These are phyloP conservation scores for Acanthamoeba rhysodes DNA, from an alignment of 208 protist genomes.

Conservation along the genomic window DNA sequence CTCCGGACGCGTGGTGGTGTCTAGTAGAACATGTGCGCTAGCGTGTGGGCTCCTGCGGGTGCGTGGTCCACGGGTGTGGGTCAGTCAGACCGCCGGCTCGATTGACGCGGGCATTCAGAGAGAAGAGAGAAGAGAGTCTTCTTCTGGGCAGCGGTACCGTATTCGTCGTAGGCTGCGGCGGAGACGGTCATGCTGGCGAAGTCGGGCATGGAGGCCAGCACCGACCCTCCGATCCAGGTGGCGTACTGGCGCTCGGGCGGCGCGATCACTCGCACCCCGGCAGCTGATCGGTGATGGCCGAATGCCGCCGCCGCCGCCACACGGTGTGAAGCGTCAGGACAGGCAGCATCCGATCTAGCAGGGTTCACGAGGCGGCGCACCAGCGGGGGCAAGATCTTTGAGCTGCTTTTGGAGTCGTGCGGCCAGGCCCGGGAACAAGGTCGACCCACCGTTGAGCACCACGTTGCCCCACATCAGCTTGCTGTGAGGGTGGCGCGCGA, in stretches of 20 bases:
- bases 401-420: constrained; percentile 97
- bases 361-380: neutral
- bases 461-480: constrained; percentile 95
- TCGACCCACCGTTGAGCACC: constrained; percentile 96
- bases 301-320: neutral
- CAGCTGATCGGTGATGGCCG: neutral
- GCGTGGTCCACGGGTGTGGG: too few relatives aligned
- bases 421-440: constrained; percentile 97
- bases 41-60: too few relatives aligned
- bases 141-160: neutral
- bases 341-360: too few relatives aligned
- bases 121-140: neutral
- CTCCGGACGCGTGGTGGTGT: too few relatives aligned
- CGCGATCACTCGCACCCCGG: neutral
- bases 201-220: neutral
- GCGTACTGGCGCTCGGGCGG: neutral
- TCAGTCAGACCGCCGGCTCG: too few relatives aligned
- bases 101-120: neutral
- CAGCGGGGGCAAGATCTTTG: constrained; percentile 67
- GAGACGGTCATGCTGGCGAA: neutral
- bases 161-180: neutral
- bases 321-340: neutral
- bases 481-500: constrained; percentile 89
- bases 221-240: neutral
- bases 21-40: too few relatives aligned